Conservation (phyloP, 176 grass and related monocot species). For the Oryza officinalis region DNA sequence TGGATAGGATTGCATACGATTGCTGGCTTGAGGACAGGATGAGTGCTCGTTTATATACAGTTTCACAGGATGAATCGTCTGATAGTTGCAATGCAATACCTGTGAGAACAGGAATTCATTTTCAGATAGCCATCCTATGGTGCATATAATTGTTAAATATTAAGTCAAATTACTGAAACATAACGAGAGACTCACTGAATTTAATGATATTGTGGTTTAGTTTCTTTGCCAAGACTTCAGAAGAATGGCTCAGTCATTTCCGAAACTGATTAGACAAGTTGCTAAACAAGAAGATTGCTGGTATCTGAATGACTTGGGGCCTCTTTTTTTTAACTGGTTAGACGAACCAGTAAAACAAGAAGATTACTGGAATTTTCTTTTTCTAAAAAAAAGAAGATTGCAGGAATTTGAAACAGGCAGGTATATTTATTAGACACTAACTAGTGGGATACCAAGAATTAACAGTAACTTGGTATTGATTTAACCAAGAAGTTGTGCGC, state of each 20-base stretch:
- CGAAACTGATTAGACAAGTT: not conserved
- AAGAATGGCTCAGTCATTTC: not conserved
- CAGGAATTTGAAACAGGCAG: not conserved
- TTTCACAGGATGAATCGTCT: slow-evolving; percentile 68
- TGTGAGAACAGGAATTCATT: slow-evolving; percentile 34
- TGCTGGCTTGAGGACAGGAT: slow-evolving; percentile 64
- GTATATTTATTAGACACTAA: not conserved
- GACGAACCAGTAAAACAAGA: slow-evolving; percentile 17
- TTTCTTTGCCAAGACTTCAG: not conserved
- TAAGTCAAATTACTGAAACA: not conserved
- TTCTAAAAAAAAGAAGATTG: not conserved
- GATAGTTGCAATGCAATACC: slow-evolving; percentile 92
- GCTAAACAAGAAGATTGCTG: slow-evolving; percentile 7
- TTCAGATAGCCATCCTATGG: not conserved
- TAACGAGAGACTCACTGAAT: not conserved
- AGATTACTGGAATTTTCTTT: not conserved
- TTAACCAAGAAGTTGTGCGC: not conserved
- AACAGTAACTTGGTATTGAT: not conserved
- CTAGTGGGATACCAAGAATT: not conserved
- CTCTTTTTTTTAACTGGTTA: slow-evolving; percentile 1
- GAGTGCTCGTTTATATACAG: slow-evolving; percentile 77
- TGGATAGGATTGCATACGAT: slow-evolving; percentile 79
- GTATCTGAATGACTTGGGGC: not conserved
- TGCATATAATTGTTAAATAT: not conserved
- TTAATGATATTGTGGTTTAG: not conserved